Evolutionary conservation across 306 rosid species (phyloP).

Genomic region (Cicer yamashitae): DNA sequence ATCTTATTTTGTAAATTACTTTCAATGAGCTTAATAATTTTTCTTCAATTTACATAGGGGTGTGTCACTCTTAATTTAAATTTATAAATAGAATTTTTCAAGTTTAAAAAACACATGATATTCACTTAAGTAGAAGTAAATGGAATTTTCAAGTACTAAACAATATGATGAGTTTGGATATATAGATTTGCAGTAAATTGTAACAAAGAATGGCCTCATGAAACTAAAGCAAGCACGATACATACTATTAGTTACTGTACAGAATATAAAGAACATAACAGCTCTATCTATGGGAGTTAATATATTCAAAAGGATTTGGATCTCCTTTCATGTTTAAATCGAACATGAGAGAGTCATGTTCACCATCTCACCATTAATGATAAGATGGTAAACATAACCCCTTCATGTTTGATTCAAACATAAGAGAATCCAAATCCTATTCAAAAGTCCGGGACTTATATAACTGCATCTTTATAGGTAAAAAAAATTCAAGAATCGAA

Average conservation of each 20-base stretch:
- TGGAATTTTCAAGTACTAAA: neutral
- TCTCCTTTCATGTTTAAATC: no score
- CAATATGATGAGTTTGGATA: neutral
- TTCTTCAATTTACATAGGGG: no score
- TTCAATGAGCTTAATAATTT: no score
- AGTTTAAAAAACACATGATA: no score
- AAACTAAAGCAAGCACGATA: neutral
- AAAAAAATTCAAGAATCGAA: neutral
- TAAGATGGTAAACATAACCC: no score
- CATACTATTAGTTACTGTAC: neutral
- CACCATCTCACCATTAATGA: no score
- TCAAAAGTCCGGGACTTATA: neutral
- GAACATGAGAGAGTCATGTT: no score
- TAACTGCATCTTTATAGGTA: slow-evolving; percentile 7
- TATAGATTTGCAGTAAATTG: neutral
- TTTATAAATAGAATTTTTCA: no score
- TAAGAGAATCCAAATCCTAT: neutral
- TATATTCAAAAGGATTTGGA: neutral
- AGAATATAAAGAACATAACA: neutral
- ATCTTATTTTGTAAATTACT: no score
- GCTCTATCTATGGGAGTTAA: neutral
- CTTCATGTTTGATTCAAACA: no score
- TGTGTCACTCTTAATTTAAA: no score
- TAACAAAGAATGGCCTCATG: neutral
- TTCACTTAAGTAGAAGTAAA: no score